Evolutionary conservation across 164 flowering plant species (phyloP).

Genomic region (Liquidambar formosana): DNA sequence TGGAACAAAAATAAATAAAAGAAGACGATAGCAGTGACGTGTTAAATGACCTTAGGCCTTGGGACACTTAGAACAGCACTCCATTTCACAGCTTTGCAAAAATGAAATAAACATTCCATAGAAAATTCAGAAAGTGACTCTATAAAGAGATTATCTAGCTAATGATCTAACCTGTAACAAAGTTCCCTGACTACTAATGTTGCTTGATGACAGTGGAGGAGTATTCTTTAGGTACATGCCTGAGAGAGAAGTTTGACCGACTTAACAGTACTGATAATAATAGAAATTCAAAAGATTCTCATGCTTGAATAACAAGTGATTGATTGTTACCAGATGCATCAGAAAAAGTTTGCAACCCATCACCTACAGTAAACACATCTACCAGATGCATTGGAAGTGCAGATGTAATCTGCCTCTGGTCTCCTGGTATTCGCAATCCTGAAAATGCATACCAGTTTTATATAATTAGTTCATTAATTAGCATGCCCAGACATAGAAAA

Average conservation of each 20-base stretch:
- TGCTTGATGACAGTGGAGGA: slow-evolving; percentile 58
- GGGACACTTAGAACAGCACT: not conserved
- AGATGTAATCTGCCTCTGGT: slow-evolving; percentile 78
- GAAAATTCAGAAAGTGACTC: not conserved
- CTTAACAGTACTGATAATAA: slow-evolving; percentile 4
- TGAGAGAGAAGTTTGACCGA: slow-evolving; percentile 23
- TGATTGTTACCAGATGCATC: slow-evolving; percentile 71
- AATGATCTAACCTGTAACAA: slow-evolving; percentile 65
- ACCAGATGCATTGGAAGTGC: slow-evolving; percentile 81
- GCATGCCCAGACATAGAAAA: not conserved
- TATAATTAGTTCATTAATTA: not conserved
- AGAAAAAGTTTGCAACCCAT: slow-evolving; percentile 52
- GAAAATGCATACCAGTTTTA: slow-evolving; percentile 14
- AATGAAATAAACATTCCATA: not conserved
- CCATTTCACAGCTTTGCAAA: not conserved
- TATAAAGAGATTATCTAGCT: not conserved
- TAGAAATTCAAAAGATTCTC: not conserved
- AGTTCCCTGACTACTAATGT: slow-evolving; percentile 49
- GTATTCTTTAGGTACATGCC: slow-evolving; percentile 76
- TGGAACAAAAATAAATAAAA: not conserved
- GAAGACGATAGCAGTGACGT: not conserved
- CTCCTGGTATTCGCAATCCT: slow-evolving; percentile 79
- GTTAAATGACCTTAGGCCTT: not conserved
- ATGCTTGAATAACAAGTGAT: slow-evolving; percentile 2
- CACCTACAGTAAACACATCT: slow-evolving; percentile 64